Base-by-base conservation (phyloP, 352 stramenopile species). In the Phytophthora cactorum region DNA sequence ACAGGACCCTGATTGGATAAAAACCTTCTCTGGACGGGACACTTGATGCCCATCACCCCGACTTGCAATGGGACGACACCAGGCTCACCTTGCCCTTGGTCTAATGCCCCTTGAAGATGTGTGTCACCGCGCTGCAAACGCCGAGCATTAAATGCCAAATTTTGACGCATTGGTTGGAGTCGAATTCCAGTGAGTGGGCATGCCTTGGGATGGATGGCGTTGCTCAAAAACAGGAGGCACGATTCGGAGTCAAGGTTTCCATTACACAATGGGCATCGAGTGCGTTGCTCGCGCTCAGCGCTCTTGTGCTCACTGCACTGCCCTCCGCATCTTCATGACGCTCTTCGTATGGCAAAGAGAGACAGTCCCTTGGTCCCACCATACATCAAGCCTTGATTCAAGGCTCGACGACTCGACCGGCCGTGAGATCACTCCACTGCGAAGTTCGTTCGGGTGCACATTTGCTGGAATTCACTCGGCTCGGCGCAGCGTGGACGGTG, bases 341-440 rank as follows among this genome's bases (percentile, higher is more conserved):
- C 52, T 72, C 53, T 63, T 69, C 52, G 36, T 61, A 46, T 73
- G 66, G 41, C 41, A 50, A 66, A 66, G 54, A 74, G 66, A 74
- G 45, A 52, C 53, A 70, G 53, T 66, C 34, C 25, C 8, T 69
- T 73, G 66, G 54, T 70, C 65, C 65, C 65, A 72, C 65, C 65
- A 44, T 38, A 43, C 52, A 53, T 58, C 43, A 74, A 22, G 3
- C 34, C 51, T 59, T 29, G 15, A 51, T 15, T 58, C 43, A 74
- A 22, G 3, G 43, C 51, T 59, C 38, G 15, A 51, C 27, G 10
- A 0, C 17, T 55, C 49, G 22, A 55, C 15, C 27, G n/a, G 31
- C 12, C 6, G 12, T 28, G 9, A 32, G 27, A 47, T 9, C 15
- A 15, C 36, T 43, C 36, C 9, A 43, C 36, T 17, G 14, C 14